Conservation (phyloP, 352 stramenopile genomes). For the Phytopythium ostracodes region DNA sequence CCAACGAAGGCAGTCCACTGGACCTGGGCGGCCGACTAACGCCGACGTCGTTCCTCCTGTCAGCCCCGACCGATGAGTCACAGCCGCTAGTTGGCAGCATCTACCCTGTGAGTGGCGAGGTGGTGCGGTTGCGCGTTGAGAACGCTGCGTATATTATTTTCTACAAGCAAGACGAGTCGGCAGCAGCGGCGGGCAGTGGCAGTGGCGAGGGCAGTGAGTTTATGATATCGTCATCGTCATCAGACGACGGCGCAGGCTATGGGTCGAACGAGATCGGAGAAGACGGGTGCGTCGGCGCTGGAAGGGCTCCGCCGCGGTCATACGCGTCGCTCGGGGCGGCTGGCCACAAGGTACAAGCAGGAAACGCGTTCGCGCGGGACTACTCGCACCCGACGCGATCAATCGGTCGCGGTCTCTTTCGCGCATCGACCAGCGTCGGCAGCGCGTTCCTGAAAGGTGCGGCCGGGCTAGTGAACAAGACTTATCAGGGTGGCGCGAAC, state of each 20-base stretch:
- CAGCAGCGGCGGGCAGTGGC: constrained; percentile 29
- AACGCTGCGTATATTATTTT: constrained; percentile 87
- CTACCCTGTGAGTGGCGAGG: constrained; percentile 67
- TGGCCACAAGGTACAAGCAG: constrained; percentile 82
- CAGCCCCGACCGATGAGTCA: constrained; percentile 48
- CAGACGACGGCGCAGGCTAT: constrained; percentile 26
- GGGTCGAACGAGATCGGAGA: constrained; percentile 29
- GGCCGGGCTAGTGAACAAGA: constrained; percentile 79
- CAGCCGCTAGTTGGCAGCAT: constrained; percentile 63
- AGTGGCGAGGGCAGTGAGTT: constrained; percentile 34
- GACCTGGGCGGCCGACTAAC: constrained; percentile 38
- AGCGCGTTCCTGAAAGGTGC: constrained; percentile 83
- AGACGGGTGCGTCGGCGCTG: constrained; percentile 18
- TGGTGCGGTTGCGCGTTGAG: constrained; percentile 66
- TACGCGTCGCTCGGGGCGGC: constrained; percentile 75
- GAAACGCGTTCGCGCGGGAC: constrained; percentile 83
- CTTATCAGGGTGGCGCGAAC: constrained; percentile 78
- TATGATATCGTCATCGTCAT: constrained; percentile 44
- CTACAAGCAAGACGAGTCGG: constrained; percentile 49
- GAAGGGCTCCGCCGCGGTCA: constrained; percentile 48
- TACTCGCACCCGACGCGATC: constrained; percentile 79
- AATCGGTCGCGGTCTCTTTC: constrained; percentile 71
- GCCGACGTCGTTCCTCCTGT: constrained; percentile 46
- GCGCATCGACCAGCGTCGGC: constrained; percentile 82
- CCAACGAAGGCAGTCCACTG: constrained; percentile 1